A percentile compares a stretch with the other conserved stretches of the same genome.
Evolutionary conservation across 805 yeast species (phyloP).

Genomic region (Kuraishia ogatae): DNA sequence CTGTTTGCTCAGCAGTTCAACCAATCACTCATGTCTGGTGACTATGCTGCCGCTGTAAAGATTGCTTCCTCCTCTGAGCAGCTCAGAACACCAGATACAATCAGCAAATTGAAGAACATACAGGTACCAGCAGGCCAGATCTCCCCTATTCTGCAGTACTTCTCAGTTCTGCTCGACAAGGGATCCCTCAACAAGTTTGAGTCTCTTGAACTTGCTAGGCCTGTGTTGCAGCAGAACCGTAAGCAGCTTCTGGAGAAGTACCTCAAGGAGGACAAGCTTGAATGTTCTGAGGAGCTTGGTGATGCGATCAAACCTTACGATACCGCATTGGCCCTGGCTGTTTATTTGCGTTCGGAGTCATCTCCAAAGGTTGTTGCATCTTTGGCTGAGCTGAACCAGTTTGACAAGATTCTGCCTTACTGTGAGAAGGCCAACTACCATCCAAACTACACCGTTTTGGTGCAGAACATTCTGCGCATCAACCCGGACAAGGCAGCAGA

Average conservation of each 20-base stretch:
- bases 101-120: conserved; percentile 81
- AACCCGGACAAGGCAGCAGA: conserved; percentile 98
- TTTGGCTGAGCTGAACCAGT: conserved; percentile 92
- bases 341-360: conserved; percentile 74
- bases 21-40: conserved; percentile 72
- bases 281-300: conserved; percentile 95
- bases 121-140: conserved; percentile 93
- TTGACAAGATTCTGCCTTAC: conserved; percentile 91
- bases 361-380: conserved; percentile 87
- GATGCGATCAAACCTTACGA: conserved; percentile 90
- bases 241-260: conserved; percentile 92
- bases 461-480: conserved; percentile 83
- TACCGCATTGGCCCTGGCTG: conserved; percentile 78
- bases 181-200: conserved; percentile 90
- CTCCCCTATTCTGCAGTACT: conserved; percentile 89
- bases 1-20: conserved; percentile 89
- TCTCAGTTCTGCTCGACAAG: conserved; percentile 83
- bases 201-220: conserved; percentile 89
- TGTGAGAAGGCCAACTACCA: conserved; percentile 81
- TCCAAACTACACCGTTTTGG: conserved; percentile 84
- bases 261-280: conserved; percentile 90
- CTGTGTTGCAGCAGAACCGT: conserved; percentile 92
- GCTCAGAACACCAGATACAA: conserved; percentile 89
- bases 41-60: conserved; percentile 88
- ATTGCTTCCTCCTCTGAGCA: conserved; percentile 93